Base-by-base conservation (phyloP, 805 yeast genomes). In the Starmerella kuoi region DNA sequence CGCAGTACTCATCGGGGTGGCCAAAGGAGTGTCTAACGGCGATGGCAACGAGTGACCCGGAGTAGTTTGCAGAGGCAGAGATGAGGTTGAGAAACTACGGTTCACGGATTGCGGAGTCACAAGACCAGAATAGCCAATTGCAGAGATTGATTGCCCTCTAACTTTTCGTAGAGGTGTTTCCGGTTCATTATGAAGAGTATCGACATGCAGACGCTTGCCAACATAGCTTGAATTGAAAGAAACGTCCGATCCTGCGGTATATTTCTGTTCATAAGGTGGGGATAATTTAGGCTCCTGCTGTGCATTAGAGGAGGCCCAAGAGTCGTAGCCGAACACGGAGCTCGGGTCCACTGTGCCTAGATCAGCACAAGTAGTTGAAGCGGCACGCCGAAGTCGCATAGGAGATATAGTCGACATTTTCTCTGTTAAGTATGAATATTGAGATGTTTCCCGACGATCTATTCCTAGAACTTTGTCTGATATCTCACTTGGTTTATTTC, bases 1-100 rank as follows among this genome's bases (percentile, higher is more conserved):
- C 33, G 20, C 21, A 33, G n/a, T 25, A 24, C 37, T 45, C 31
- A 40, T 14, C n/a, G 52, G 52, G 12, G 50, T 49, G 3, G 40
- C 41, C 27, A 49, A 47, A 25, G 52, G 52, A 17, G 52, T 49
- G 25, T 45, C 46, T 30, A 47, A 18, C 22, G 51, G 51, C 9
- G 52, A 41, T 31, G 37, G 38, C 21, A 48, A 31, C 25, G 46
- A 31, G n/a, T 25, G 36, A 20, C 27, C 31, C 3, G 46, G 47
- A 11, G 45, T 41, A 47, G 25, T 40, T 9, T 21, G 37, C 24
- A 19, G 15, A 18, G 44, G 38, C 36, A 48, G 32, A 24, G 46
- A 35, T 17, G 43, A 25, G 25, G 34, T 35, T 22, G 52, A 48
- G 35, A 40, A 48, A 37, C 51, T 47, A 19, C 49, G 47, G 31